Evolutionary conservation across 345 rosid genomes (phyloP).

Genomic region (Bruguiera sexangula): DNA sequence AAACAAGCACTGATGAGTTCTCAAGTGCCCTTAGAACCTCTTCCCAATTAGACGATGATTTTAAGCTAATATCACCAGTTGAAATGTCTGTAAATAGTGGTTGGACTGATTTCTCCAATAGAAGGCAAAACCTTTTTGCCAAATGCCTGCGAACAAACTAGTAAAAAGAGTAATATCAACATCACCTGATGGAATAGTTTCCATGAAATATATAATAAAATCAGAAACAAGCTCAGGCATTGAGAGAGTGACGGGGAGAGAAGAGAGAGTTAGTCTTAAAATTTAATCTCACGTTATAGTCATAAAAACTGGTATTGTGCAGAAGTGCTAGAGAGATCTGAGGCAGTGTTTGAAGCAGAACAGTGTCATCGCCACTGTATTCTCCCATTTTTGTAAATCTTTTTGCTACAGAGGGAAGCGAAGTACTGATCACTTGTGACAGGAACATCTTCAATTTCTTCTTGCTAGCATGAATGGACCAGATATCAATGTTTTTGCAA

Average conservation of each 20-base stretch:
- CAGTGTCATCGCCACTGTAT: conserved; percentile 26
- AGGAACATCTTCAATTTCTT: conserved; percentile 63
- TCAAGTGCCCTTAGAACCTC: conserved; percentile 51
- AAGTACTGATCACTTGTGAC: conserved; percentile 47
- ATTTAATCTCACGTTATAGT: conserved; percentile 50
- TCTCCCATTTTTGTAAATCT: conserved; percentile 25
- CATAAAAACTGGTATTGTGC: conserved; percentile 55
- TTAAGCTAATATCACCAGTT: conserved; percentile 33
- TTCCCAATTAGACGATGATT: conserved; percentile 56
- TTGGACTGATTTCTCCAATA: conserved; percentile 46
- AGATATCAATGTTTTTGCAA: conserved; percentile 72
- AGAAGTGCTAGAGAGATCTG: conserved; percentile 65
- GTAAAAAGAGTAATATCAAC: conserved; percentile 30
- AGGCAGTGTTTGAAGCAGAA: conserved; percentile 34
- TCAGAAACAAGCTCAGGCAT: too few relatives aligned
- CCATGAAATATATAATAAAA: background rate
- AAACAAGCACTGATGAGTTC: conserved; percentile 28
- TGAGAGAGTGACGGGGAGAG: background rate
- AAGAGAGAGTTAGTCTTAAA: background rate
- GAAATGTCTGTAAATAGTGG: conserved; percentile 32
- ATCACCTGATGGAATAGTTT: background rate
- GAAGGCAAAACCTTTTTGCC: conserved; percentile 52
- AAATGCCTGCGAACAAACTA: conserved; percentile 91
- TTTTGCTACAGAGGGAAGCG: conserved; percentile 39
- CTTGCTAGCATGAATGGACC: conserved; percentile 64